Percentiles rank a stretch among this genome's conserved stretches.
phyloP scores from a whole-genome alignment of 148 eudicot species.

The Chenopodium album region DNA sequence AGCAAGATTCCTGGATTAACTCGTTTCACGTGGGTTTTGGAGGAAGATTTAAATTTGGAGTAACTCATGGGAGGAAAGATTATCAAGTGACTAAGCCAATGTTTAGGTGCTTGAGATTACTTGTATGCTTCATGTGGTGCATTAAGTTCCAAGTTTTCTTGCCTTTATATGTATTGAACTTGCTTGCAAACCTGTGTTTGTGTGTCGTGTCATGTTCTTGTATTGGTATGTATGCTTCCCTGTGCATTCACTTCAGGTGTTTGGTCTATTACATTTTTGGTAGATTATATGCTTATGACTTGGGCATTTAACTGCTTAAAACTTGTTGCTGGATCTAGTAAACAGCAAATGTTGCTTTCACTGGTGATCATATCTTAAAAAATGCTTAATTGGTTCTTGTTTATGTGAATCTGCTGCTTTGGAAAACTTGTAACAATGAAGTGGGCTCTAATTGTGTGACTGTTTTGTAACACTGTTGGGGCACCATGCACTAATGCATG shows the following conservation, averaged over 20 bases:
- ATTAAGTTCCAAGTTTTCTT: neutral
- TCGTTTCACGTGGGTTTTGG: neutral
- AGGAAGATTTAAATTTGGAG: neutral
- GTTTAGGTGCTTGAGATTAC: neutral
- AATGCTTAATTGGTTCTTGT: neutral
- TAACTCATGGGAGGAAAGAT: neutral
- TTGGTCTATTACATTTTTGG: neutral
- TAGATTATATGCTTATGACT: neutral
- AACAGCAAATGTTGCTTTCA: neutral
- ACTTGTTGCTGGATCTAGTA: neutral
- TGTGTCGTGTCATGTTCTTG: no score
- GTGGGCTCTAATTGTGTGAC: neutral
- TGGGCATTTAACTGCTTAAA: neutral
- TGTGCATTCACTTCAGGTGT: neutral
- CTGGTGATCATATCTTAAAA: neutral
- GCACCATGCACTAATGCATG: neutral
- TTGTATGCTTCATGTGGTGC: neutral
- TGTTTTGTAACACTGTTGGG: neutral
- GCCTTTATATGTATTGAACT: neutral
- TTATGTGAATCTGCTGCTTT: no score
- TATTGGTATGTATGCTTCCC: neutral
- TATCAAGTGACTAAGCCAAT: neutral
- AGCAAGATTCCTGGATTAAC: neutral
- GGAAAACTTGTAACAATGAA: no score
- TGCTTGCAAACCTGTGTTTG: neutral